A percentile compares a stretch with the other conserved stretches of the same genome.
These are phyloP conservation scores for Excoecaria agallocha DNA, from an alignment of 345 rosid genomes.

Conservation along the genomic window DNA sequence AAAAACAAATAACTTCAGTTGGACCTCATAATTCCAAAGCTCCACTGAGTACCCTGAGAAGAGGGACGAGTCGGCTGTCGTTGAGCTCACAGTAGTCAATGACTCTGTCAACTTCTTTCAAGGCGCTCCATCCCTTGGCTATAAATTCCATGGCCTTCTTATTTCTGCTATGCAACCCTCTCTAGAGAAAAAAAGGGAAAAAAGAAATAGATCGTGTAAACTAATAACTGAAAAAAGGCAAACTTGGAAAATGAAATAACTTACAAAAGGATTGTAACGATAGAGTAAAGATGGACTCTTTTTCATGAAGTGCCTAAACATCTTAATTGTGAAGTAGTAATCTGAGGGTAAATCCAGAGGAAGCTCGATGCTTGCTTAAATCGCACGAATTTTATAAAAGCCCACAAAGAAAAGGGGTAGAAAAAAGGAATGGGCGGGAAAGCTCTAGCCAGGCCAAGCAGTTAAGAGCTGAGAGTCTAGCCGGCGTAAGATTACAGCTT, in stretches of 20 bases:
- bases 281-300: slow-evolving; percentile 4
- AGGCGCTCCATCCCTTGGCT: slow-evolving; percentile 80
- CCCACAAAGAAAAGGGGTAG: no score
- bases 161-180: slow-evolving; percentile 74
- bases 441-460: no score
- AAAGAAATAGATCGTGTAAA: neutral
- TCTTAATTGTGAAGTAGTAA: slow-evolving; percentile 2
- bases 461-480: no score
- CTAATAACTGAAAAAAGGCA: neutral
- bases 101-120: slow-evolving; percentile 88
- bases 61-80: slow-evolving; percentile 83
- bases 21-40: neutral
- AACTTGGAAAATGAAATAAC: neutral
- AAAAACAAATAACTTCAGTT: neutral
- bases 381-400: no score
- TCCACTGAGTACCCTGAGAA: slow-evolving; percentile 28
- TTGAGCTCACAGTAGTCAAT: slow-evolving; percentile 80
- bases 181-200: slow-evolving; percentile 30
- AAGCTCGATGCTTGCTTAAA: neutral
- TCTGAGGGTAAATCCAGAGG: neutral
- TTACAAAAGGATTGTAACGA: slow-evolving; percentile 24
- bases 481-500: no score
- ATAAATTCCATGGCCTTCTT: slow-evolving; percentile 87
- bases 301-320: slow-evolving; percentile 25
- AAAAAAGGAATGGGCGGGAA: no score